phyloP scores from a whole-genome alignment of 2,329 filamentous ascomycete genomes.

The Madurella fahalii region DNA sequence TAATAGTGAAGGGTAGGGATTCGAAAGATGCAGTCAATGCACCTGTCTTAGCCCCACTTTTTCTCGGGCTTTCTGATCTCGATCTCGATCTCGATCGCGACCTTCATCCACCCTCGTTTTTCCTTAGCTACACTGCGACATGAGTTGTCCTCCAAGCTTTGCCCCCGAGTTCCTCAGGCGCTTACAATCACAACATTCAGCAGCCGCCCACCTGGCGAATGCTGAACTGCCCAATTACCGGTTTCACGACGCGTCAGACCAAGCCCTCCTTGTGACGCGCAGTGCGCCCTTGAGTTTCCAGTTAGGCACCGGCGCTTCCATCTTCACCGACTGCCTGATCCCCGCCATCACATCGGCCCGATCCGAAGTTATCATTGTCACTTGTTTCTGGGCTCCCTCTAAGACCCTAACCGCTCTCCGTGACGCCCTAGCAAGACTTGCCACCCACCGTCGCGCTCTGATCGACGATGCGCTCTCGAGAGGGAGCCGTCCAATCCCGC shows the following conservation, averaged over 20 bases:
- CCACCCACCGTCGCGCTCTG: slow-evolving; percentile 36
- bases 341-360: slow-evolving; percentile 58
- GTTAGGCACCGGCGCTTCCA: slow-evolving; percentile 55
- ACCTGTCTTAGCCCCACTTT: no score
- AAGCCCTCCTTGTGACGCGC: slow-evolving; percentile 41
- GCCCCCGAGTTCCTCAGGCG: slow-evolving; percentile 22
- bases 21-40: no score
- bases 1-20: no score
- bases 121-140: neutral
- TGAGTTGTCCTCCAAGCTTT: slow-evolving; percentile 23
- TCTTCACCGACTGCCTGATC: slow-evolving; percentile 53
- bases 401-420: slow-evolving; percentile 55
- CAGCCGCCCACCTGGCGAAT: neutral
- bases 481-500: slow-evolving; percentile 17
- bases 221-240: slow-evolving; percentile 48
- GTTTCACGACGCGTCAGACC: slow-evolving; percentile 34
- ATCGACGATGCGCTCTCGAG: slow-evolving; percentile 21
- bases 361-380: slow-evolving; percentile 68
- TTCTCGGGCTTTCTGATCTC: no score
- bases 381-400: slow-evolving; percentile 77
- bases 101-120: no score
- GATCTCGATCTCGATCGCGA: no score
- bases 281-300: slow-evolving; percentile 46
- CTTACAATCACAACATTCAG: slow-evolving; percentile 14
- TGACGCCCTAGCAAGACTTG: slow-evolving; percentile 56